Evolutionary conservation across 2,329 filamentous ascomycete species (phyloP), one percentile per base, ranked within the genome.

Genomic region (Beauveria australis): DNA sequence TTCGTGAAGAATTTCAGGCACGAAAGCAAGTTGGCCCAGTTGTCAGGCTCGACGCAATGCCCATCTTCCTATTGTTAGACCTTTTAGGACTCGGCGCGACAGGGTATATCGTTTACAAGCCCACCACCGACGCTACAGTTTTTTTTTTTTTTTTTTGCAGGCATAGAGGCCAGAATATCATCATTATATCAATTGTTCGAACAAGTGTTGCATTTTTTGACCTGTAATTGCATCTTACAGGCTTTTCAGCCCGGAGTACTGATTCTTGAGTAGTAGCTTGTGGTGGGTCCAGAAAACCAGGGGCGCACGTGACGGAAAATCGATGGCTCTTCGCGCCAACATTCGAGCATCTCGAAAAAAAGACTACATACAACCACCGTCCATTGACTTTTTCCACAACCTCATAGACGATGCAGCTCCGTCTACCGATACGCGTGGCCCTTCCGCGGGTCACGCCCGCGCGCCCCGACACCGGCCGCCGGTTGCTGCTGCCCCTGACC

Each of bases 401-500:
- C 53, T 52, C 57, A 61, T 54, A 55, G 68, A 73, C 64, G 63
- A 80, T 81, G 79, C 74, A 78, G 68, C 73, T 76, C 63, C 76
- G 76, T 68, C 72, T 80, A 68, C 65, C 74, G 71, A 69, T 73
- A 68, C 73, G 74, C 68, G 71, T 78, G 72, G 77, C 76, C 63
- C 70, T 74, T 67, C 72, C 75, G 65, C 68, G 73, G 71, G 71
- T 72, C 71, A 57, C 65, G 53, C 65, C 67, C 60, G 67, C 69
- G 66, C 64, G 68, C 51, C 65, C 66, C 53, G 63, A 69, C 65
- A 62, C 67, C 62, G 65, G 71, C 66, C 70, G 68, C 64, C 73
- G 74, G 64, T 71, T 75, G 59, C 73, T 80, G 63, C 75, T 81
- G 66, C 76, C 79, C 53, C 75, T 74, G 59, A 78, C 74, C 40